Evolutionary conservation across 2,329 filamentous ascomycete species (phyloP), one percentile per base, ranked within the genome.

Genomic region (Cercospora brassicicola): DNA sequence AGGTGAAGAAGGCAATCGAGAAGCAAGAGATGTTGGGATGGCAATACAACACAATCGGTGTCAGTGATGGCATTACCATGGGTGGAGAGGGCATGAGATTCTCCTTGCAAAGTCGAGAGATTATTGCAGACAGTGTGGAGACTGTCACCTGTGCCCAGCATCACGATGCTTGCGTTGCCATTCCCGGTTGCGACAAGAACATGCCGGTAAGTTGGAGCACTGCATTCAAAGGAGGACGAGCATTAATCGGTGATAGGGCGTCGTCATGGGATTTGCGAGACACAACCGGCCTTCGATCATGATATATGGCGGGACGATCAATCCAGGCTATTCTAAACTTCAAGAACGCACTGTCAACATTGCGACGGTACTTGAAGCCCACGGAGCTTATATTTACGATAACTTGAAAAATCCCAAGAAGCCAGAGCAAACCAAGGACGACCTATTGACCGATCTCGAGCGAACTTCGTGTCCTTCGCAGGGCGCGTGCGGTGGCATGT

Each of bases 131-230:
- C 81, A 94, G 90, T 73, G 93, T 97, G 76, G 94, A 98, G 82
- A 94, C 92, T 1, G 91, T 97, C 45, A 97, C 93, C 1, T 94
- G 91, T 78, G 94, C 92, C 4, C 94, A 97, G 78, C 91, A 91
- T 74, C 93, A 97, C 80, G 94, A 97, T 78, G 94, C 93, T 67
- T 96, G 94, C 79, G 94, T 97, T 78, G 89, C 92, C 31, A 94
- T 97, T 73, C 93, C 94, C 0, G 94, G 94, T 10, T 97, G 94
- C 79, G 94, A 97, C 83, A 97, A 97, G 87, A 97, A 97, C 80
- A 97, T 97, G 94, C 94, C 94, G 94, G 94, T 71, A 85, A 95
- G 26, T 28, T 33, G 64, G 18, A 20, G 23, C 31, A 33, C 11
- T 33, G 4, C 31, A 33, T 33, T 3, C 31, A 33, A 33, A 33